Percentiles rank a stretch among this genome's conserved stretches.
Conservation (phyloP, 2,329 filamentous ascomycete genomes). For the Endoconidiophora laricicola region DNA sequence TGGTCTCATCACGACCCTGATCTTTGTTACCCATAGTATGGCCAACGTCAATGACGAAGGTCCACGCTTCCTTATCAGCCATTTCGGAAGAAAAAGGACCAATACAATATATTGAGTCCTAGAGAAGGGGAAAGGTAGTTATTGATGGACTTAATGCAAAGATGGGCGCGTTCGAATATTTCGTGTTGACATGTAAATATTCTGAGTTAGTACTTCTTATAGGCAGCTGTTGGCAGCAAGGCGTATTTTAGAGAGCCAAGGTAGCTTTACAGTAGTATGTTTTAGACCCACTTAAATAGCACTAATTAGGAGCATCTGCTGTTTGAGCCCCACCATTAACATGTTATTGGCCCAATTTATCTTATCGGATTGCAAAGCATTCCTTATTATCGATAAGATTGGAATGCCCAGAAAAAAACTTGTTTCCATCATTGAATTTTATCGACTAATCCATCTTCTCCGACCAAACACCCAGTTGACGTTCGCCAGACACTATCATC, state of each 20-base stretch:
- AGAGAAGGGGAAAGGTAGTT: neutral
- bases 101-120: neutral
- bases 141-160: neutral
- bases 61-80: slow-evolving; percentile 82
- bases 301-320: no score
- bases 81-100: slow-evolving; percentile 31
- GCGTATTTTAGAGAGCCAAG: slow-evolving; percentile 6
- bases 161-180: no score
- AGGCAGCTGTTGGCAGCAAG: slow-evolving; percentile 5
- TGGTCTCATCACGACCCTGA: slow-evolving; percentile 55
- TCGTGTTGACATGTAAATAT: no score
- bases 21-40: slow-evolving; percentile 62
- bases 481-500: slow-evolving; percentile 7
- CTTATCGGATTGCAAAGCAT: neutral
- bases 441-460: neutral
- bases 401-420: slow-evolving; percentile 10
- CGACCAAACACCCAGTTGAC: slow-evolving; percentile 2
- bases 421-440: slow-evolving; percentile 10
- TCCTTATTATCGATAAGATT: slow-evolving; percentile 11
- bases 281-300: neutral
- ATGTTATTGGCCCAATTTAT: slow-evolving; percentile 1
- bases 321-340: neutral
- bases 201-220: no score
- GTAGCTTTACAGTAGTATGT: neutral
- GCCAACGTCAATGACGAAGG: slow-evolving; percentile 84